Percentiles rank a stretch among this genome's conserved stretches.
These are phyloP conservation scores for Trypanosoma caninum DNA, from an alignment of 208 protist genomes.

Conservation along the genomic window DNA sequence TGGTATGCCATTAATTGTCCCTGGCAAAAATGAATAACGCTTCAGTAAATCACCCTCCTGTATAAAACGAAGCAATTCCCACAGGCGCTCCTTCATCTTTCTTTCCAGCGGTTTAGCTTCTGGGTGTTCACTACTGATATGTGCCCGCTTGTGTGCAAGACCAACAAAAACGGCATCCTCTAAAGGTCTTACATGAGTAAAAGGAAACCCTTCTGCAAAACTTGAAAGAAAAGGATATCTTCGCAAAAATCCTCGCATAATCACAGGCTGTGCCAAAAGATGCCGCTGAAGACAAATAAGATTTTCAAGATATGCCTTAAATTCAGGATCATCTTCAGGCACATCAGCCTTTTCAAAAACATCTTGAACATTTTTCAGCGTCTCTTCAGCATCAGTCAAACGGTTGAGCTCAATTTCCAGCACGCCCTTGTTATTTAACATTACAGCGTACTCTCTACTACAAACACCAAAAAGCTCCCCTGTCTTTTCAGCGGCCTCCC, in stretches of 20 bases:
- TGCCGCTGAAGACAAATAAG: slow-evolving; percentile 23
- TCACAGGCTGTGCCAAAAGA: slow-evolving; percentile 7
- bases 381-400: slow-evolving; percentile 36
- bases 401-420: slow-evolving; percentile 67
- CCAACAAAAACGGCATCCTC: slow-evolving; percentile 54
- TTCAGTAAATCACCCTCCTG: slow-evolving; percentile 44
- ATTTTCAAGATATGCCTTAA: slow-evolving; percentile 63
- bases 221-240: slow-evolving; percentile 63
- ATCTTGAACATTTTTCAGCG: slow-evolving; percentile 33
- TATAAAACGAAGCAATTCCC: slow-evolving; percentile 51
- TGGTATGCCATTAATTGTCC: slow-evolving; percentile 36
- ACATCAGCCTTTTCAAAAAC: slow-evolving; percentile 47
- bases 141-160: slow-evolving; percentile 42
- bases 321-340: slow-evolving; percentile 54
- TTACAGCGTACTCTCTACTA: slow-evolving; percentile 55
- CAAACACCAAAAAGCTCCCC: slow-evolving; percentile 41
- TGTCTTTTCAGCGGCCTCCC: slow-evolving; percentile 56
- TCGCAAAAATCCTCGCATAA: slow-evolving; percentile 28
- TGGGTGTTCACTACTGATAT: slow-evolving; percentile 9
- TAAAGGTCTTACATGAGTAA: slow-evolving; percentile 49
- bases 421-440: slow-evolving; percentile 58
- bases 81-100: slow-evolving; percentile 45
- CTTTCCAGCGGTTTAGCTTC: slow-evolving; percentile 39
- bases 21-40: slow-evolving; percentile 55
- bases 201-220: slow-evolving; percentile 42